A percentile compares a stretch with the other conserved stretches of the same genome.
phyloP scores from a whole-genome alignment of 1,284 basidiomycete genomes.

The Fomitiporia mediterranea region DNA sequence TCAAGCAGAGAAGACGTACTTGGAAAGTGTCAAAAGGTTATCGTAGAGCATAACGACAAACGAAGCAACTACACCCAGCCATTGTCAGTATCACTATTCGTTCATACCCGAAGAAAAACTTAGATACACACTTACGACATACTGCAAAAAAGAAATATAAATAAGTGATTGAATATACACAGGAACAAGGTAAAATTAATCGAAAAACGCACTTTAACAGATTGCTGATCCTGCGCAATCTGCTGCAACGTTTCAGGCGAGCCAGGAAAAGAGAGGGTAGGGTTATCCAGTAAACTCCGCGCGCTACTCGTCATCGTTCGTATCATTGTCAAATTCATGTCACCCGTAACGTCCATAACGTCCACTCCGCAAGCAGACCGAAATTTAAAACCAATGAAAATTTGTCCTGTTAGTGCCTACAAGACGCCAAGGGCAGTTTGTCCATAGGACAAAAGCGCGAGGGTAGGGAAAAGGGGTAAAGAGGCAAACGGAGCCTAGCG shows the following conservation, averaged over 20 bases:
- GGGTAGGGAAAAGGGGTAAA: no score
- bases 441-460: no score
- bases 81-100: background rate
- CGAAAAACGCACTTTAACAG: slow-evolving; percentile 1
- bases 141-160: background rate
- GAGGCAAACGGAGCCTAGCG: no score
- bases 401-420: no score
- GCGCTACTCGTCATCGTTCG: no score
- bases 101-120: background rate
- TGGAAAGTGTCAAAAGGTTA: slow-evolving; percentile 2
- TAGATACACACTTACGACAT: slow-evolving; percentile 4
- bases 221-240: slow-evolving; percentile 1
- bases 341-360: no score
- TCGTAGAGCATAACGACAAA: slow-evolving; percentile 16
- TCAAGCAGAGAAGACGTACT: background rate
- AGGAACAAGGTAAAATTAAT: background rate
- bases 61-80: background rate
- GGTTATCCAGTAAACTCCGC: background rate
- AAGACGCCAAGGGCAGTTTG: no score
- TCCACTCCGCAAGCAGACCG: no score
- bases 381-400: no score
- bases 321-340: no score
- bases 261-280: background rate
- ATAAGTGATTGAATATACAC: no score
- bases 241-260: background rate